phyloP scores from a whole-genome alignment of 2,329 filamentous ascomycete species.

The Davidsoniella virescens region DNA sequence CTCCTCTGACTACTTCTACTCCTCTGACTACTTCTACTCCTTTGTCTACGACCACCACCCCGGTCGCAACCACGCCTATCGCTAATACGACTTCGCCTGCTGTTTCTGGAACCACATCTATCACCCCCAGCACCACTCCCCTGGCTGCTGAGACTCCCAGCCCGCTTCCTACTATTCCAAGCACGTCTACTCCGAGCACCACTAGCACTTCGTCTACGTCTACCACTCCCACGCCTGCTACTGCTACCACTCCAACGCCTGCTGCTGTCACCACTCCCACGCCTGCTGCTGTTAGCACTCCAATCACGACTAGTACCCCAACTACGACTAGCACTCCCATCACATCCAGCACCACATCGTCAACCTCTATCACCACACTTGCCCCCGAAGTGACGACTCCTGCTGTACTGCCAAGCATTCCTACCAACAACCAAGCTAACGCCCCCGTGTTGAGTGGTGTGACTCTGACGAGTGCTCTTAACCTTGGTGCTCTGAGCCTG shows the following conservation, averaged over 20 bases:
- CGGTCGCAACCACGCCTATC: not conserved
- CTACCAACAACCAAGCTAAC: not conserved
- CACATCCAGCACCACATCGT: conserved; percentile 14
- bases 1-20: conserved; percentile 1
- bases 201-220: conserved; percentile 6
- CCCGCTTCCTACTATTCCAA: not conserved
- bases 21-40: conserved; percentile 3
- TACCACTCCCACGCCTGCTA: conserved; percentile 10
- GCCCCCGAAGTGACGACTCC: conserved; percentile 13
- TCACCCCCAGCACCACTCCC: not conserved
- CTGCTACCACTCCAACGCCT: not conserved
- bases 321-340: not conserved
- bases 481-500: conserved; percentile 27
- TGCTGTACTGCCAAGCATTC: conserved; percentile 16
- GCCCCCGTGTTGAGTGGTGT: conserved; percentile 26
- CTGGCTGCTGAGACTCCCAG: conserved; percentile 12
- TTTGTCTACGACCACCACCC: conserved; percentile 10
- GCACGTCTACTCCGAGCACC: conserved; percentile 9
- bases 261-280: conserved; percentile 12
- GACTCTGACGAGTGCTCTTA: conserved; percentile 26
- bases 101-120: not conserved
- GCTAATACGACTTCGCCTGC: conserved; percentile 4
- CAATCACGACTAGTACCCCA: conserved; percentile 3
- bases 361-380: conserved; percentile 4
- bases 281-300: conserved; percentile 16